Conservation (phyloP, 129 eudicot species). For the Apium graveolens region DNA sequence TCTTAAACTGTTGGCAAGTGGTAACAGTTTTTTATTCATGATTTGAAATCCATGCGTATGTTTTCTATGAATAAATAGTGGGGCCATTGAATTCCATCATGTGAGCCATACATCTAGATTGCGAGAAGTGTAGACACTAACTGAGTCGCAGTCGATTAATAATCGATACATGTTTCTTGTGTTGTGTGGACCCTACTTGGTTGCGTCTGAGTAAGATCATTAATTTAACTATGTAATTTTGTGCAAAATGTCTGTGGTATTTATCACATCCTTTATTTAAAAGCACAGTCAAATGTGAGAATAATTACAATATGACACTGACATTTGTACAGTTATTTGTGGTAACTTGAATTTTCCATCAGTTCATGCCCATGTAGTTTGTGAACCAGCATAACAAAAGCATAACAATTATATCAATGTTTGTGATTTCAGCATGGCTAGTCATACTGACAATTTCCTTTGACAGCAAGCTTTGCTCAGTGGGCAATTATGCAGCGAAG, state of each 20-base stretch:
- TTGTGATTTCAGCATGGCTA: neutral
- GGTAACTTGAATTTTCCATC: neutral
- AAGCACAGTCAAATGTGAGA: neutral
- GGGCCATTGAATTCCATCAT: neutral
- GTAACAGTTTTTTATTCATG: neutral
- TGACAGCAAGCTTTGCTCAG: constrained; percentile 20
- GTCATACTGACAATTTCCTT: neutral
- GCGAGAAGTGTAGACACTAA: neutral
- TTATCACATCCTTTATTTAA: neutral
- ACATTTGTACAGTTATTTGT: neutral
- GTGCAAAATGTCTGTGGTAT: neutral
- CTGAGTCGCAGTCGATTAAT: neutral
- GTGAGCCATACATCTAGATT: neutral
- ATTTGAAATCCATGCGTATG: neutral
- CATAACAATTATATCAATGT: neutral
- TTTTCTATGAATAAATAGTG: neutral
- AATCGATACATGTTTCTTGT: neutral
- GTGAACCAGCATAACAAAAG: no score
- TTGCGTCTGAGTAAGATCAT: neutral
- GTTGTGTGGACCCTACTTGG: neutral
- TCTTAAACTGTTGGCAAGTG: neutral
- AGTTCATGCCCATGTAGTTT: neutral
- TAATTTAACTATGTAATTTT: neutral
- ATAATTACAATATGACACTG: neutral
- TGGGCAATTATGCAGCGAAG: constrained; percentile 24